phyloP scores from a whole-genome alignment of 495 filamentous ascomycete species.

The Oidiodendron maius region DNA sequence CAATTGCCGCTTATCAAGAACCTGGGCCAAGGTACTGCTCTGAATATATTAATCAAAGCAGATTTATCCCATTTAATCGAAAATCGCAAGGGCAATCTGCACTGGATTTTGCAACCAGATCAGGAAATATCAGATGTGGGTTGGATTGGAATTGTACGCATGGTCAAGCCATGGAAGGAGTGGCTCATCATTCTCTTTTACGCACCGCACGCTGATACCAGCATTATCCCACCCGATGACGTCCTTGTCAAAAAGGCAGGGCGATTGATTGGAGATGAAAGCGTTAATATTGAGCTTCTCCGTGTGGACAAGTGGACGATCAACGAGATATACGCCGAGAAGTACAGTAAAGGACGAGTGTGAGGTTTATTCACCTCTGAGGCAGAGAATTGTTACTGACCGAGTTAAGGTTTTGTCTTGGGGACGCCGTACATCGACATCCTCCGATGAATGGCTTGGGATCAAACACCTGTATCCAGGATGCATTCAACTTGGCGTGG shows the following conservation, averaged over 20 bases:
- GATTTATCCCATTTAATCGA: constrained; percentile 38
- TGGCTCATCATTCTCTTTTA: constrained; percentile 46
- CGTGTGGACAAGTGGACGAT: constrained; percentile 40
- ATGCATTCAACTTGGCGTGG: constrained; percentile 48
- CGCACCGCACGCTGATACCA: constrained; percentile 23
- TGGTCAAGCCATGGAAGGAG: constrained; percentile 49
- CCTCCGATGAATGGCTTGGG: constrained; percentile 43
- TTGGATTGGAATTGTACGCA: constrained; percentile 35
- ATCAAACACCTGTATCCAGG: constrained; percentile 49
- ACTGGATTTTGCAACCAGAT: constrained; percentile 44
- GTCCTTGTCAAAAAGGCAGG: constrained; percentile 31
- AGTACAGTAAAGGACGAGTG: constrained; percentile 11
- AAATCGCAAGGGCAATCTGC: constrained; percentile 41
- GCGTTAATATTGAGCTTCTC: constrained; percentile 33
- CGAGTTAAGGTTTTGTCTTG: constrained; percentile 35
- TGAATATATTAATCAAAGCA: constrained; percentile 40
- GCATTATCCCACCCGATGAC: constrained; percentile 27
- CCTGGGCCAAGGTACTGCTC: constrained; percentile 44
- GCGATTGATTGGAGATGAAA: constrained; percentile 39
- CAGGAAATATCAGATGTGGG: constrained; percentile 32
- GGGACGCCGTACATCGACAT: constrained; percentile 44
- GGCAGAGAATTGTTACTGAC: neutral
- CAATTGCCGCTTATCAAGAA: too few relatives aligned
- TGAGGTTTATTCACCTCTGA: neutral
- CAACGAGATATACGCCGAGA: constrained; percentile 41